phyloP scores from a whole-genome alignment of 176 grass and related monocot genomes.

The Typha latifolia region DNA sequence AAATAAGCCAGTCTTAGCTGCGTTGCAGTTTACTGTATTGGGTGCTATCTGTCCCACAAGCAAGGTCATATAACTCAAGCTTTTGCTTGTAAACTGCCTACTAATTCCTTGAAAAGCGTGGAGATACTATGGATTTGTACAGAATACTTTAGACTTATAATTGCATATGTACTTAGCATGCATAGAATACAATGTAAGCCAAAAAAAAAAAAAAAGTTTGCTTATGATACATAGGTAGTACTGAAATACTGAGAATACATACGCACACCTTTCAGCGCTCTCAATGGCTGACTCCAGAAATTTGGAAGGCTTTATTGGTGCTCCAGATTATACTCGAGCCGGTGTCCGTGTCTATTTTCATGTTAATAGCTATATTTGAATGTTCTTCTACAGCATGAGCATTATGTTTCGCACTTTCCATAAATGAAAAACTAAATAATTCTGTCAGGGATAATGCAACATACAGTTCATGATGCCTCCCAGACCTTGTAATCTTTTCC shows the following conservation, averaged over 20 bases:
- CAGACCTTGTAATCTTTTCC: constrained; percentile 81
- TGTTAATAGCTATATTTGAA: not conserved
- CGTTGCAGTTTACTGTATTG: too few species aligned
- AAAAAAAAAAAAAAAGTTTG: too few species aligned
- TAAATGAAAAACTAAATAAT: not conserved
- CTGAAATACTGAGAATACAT: not conserved
- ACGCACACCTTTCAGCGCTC: not conserved
- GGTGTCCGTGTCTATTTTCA: not conserved
- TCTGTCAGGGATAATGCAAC: not conserved
- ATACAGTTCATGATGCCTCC: constrained; percentile 33
- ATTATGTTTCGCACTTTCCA: not conserved
- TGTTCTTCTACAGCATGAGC: not conserved
- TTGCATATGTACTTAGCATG: too few species aligned
- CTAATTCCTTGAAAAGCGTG: too few species aligned
- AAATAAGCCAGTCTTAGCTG: too few species aligned
- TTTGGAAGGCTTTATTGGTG: not conserved
- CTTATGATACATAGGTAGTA: too few species aligned
- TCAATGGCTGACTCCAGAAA: not conserved
- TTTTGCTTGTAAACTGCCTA: too few species aligned
- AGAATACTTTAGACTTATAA: too few species aligned
- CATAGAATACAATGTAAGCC: too few species aligned
- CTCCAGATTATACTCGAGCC: not conserved
- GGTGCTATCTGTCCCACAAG: too few species aligned
- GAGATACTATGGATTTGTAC: too few species aligned
- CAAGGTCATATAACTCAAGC: too few species aligned